Evolutionary conservation across 495 filamentous ascomycete species (phyloP), one percentile per base, ranked within the genome.

Genomic region (Tuber magnatum): DNA sequence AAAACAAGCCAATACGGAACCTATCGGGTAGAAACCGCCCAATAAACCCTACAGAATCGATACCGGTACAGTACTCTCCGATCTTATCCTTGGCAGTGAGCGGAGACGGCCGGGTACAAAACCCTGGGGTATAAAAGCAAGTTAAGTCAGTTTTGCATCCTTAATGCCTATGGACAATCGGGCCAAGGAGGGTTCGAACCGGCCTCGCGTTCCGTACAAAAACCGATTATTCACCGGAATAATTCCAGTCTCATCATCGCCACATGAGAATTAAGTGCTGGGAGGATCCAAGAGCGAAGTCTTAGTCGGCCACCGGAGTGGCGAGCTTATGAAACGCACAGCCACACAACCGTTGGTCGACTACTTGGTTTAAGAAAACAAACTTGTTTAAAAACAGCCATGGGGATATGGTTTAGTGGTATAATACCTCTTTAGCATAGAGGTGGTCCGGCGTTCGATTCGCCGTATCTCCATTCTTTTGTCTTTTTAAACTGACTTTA

Each of bases 401-500:
- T 68, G 77, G 80, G 75, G 77, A 75, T 77, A 74, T 82, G 81
- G 81, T 82, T 82, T 83, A 83, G 82, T 83, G 82, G 82, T 80
- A 83, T 83, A 83, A 83, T 80, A 80, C 82, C 79, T 83, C 82
- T 83, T 83, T 83, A 83, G 82, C 82, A 83, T 83, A 83, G 82
- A 83, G 81, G 82, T 75, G 82, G 82, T 83, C 82, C 79, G 82
- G 82, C 82, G 82, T 83, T 83, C 82, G 82, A 83, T 83, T 82
- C 82, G 78, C 81, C 82, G 81, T 77, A 74, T 83, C 81, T 83
- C 82, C 82, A 83, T 42, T 70, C n/a, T 32, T 71, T 61, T 32
- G 12, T 32, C 28, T 61, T 32, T 61, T n/a, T n/a, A n/a, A 28
- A n/a, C 3, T 9, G n/a, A 28, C n/a, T 6, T 32, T 16, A 32